Conservation (phyloP, 768 basidiomycete genomes). For the Obba rivulosa region DNA sequence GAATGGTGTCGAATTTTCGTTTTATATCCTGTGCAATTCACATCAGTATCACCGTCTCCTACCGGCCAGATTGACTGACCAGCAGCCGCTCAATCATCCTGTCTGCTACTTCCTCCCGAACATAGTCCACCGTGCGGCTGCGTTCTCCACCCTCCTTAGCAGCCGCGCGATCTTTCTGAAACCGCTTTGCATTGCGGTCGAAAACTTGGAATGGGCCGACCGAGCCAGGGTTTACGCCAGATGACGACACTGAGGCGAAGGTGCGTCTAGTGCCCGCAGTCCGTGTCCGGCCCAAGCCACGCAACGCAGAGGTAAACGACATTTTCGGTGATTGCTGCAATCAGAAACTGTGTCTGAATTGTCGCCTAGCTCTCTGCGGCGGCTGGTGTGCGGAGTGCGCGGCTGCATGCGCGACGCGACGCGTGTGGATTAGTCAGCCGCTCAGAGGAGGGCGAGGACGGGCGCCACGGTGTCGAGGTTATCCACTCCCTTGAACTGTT, state of each 20-base stretch:
- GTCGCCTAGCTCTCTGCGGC: too few species aligned
- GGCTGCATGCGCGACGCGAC: constrained; percentile 10
- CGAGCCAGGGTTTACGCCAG: constrained; percentile 37
- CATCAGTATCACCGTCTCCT: constrained; percentile 2
- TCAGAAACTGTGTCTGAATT: too few species aligned
- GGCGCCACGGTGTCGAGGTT: too few species aligned
- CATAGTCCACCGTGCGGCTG: constrained; percentile 84
- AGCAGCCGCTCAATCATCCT: constrained; percentile 85
- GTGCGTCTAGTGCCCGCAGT: constrained; percentile 20
- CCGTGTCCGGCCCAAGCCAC: neutral
- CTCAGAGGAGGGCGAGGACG: too few species aligned
- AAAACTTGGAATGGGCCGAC: constrained; percentile 79
- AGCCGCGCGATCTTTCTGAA: constrained; percentile 76
- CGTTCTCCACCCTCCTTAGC: constrained; percentile 46
- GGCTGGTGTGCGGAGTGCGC: neutral
- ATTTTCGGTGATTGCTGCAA: too few species aligned
- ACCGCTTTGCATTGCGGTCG: constrained; percentile 70
- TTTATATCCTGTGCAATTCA: constrained; percentile 72
- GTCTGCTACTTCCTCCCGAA: constrained; percentile 87
- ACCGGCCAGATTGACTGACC: constrained; percentile 35
- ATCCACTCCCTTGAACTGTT: too few species aligned
- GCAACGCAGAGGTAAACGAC: too few species aligned
- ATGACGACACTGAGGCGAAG: constrained; percentile 46
- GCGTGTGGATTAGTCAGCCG: constrained; percentile 11
- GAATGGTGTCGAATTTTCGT: constrained; percentile 66